Evolutionary conservation across 352 stramenopile species (phyloP).

Genomic region (Globisporangium middletonii): DNA sequence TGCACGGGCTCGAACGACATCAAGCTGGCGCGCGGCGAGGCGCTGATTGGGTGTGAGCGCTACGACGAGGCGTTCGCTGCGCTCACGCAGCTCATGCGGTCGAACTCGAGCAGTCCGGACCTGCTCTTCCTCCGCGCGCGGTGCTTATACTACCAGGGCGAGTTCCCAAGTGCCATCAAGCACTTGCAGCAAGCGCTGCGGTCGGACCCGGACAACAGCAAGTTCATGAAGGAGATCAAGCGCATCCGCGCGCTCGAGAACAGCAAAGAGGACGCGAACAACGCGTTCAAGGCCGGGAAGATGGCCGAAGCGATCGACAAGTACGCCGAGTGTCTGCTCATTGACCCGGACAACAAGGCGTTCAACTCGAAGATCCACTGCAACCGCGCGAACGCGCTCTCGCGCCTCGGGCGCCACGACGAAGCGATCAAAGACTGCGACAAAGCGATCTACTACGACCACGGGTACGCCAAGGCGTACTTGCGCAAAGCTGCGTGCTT

Average conservation of each 20-base stretch:
- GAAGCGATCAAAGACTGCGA: slow-evolving; percentile 89
- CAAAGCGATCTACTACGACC: slow-evolving; percentile 87
- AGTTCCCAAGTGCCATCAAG: slow-evolving; percentile 91
- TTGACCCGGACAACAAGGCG: slow-evolving; percentile 87
- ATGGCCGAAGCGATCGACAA: slow-evolving; percentile 82
- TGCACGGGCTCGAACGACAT: slow-evolving; percentile 65
- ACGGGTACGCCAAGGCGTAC: slow-evolving; percentile 90
- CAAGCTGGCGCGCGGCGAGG: slow-evolving; percentile 63
- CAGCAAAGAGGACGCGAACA: slow-evolving; percentile 89
- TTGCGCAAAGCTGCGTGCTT: slow-evolving; percentile 78
- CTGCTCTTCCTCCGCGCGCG: slow-evolving; percentile 83
- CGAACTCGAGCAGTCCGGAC: slow-evolving; percentile 72
- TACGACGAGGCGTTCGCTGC: slow-evolving; percentile 82
- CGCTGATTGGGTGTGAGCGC: slow-evolving; percentile 69
- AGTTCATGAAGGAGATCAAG: slow-evolving; percentile 86
- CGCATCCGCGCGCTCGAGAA: slow-evolving; percentile 77
- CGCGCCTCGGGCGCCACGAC: slow-evolving; percentile 75
- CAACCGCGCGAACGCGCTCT: slow-evolving; percentile 88
- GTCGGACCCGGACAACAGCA: slow-evolving; percentile 87
- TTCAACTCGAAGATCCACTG: slow-evolving; percentile 94
- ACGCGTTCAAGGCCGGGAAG: slow-evolving; percentile 77
- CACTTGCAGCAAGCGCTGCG: slow-evolving; percentile 89
- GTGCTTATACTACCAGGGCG: slow-evolving; percentile 91
- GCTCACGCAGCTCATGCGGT: slow-evolving; percentile 81
- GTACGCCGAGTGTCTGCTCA: slow-evolving; percentile 83